Evolutionary conservation across 139 green algal genomes (phyloP).

Genomic region (Monoraphidium neglectum): DNA sequence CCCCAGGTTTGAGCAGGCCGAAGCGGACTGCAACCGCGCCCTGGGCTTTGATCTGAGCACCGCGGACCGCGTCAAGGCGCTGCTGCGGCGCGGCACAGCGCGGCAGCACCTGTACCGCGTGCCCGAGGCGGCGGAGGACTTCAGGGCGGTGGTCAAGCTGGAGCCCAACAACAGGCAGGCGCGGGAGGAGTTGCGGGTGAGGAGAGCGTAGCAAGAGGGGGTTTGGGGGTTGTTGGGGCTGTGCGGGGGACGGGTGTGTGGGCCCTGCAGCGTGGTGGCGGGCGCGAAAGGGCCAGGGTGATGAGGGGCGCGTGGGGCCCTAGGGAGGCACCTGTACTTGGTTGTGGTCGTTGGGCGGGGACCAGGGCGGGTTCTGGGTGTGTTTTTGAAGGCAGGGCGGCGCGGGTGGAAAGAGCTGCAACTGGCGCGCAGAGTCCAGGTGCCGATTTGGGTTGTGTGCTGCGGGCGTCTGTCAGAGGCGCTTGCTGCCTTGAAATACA

Average conservation of each 20-base stretch:
- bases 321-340: neutral
- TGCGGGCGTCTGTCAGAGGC: neutral
- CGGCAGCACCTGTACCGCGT: constrained; percentile 49
- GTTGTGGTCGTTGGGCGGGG: neutral
- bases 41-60: constrained; percentile 37
- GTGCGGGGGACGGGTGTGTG: neutral
- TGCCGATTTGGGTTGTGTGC: too few species aligned
- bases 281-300: neutral
- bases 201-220: too few species aligned
- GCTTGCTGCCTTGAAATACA: neutral
- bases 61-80: constrained; percentile 54
- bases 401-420: too few species aligned
- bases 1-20: constrained; percentile 44
- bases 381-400: neutral
- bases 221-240: neutral
- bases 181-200: constrained; percentile 52
- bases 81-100: constrained; percentile 55
- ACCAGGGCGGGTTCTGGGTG: neutral
- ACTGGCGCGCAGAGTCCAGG: too few species aligned
- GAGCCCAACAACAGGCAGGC: constrained; percentile 65
- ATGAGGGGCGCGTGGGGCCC: neutral
- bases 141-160: constrained; percentile 43
- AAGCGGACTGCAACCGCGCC: constrained; percentile 57
- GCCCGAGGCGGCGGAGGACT: constrained; percentile 43
- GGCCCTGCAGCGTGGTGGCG: neutral